Base-by-base conservation (phyloP, 2,329 filamentous ascomycete species). In the Rutstroemia sp. region DNA sequence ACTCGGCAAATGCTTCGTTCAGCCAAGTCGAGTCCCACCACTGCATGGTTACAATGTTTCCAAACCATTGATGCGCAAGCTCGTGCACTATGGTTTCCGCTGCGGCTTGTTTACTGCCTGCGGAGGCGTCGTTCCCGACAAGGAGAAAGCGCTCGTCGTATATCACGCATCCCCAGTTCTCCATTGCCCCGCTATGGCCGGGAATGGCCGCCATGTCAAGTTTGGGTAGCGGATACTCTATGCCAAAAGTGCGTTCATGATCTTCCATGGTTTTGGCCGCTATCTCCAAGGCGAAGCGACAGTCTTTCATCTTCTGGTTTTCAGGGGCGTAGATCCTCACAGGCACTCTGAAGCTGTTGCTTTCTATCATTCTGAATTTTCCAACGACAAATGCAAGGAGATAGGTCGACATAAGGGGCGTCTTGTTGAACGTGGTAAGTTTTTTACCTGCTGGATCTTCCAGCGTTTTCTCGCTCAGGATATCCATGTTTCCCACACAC, bases 141-240 rank as follows among this genome's bases (percentile, higher is more conserved):
- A 58, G 25, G 3, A 57, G 48, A 10, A 16, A 55, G 12, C 45
- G 53, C 8, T 87, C 83, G 86, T 78, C 38, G 88, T 87, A 87
- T 2, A 84, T 88, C 58, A 88, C 77, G 58, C 87, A 71, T 63
- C 86, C 86, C 86, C 86, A 88, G 68, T 88, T 87, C 74, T 88
- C 85, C 84, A 88, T 88, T 25, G 82, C 85, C 56, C 84, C 84
- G 27, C 82, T 81, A 58, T 79, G 82, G 65, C 87, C 84, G 7
- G 86, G 86, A 67, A 88, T 83, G 38, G 84, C 84, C 59, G 88
- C 78, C 81, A 88, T 86, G 71, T 88, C 86, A 80, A 88, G 86
- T 76, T 89, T 89, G 30, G 86, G 84, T 34, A 88, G 73, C 1
- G 86, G 85, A 69, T 86, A 89, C 8, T 78, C 72, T 69, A 77